A percentile compares a stretch with the other conserved stretches of the same genome.
Conservation (phyloP, 2,329 filamentous ascomycete species). For the Colletotrichum eremochloae region DNA sequence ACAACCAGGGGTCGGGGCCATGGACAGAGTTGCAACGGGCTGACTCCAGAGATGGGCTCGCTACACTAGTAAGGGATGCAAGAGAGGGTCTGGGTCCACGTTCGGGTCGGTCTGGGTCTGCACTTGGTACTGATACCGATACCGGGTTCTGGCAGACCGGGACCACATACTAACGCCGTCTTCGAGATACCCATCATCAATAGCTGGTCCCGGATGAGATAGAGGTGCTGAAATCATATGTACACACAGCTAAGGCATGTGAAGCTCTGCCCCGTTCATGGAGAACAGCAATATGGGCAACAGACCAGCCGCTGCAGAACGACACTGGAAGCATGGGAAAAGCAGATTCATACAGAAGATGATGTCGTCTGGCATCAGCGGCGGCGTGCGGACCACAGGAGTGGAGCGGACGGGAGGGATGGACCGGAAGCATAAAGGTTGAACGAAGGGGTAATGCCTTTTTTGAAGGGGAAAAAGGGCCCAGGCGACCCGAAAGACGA, state of each 20-base stretch:
- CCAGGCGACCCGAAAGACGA: constrained; percentile 1
- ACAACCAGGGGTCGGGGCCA: constrained; percentile 36
- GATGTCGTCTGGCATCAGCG: constrained; percentile 26
- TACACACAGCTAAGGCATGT: not conserved
- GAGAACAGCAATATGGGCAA: not conserved
- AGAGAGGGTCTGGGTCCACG: constrained; percentile 21
- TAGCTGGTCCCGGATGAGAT: not conserved
- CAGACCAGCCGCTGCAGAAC: not conserved
- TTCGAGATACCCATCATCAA: not conserved
- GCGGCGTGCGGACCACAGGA: constrained; percentile 20
- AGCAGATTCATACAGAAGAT: constrained; percentile 10
- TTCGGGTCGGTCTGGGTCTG: constrained; percentile 14
- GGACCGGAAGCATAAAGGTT: constrained; percentile 38
- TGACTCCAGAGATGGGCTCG: constrained; percentile 41
- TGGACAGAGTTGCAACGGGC: constrained; percentile 40
- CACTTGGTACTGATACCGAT: not conserved
- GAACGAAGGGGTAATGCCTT: not conserved
- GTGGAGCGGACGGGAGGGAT: constrained; percentile 41
- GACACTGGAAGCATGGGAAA: constrained; percentile 12
- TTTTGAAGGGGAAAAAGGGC: not conserved
- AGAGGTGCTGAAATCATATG: not conserved
- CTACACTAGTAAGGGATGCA: constrained; percentile 37
- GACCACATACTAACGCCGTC: constrained; percentile 13
- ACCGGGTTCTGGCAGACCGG: constrained; percentile 8
- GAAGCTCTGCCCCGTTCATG: constrained; percentile 13